Base-by-base conservation (phyloP, 306 rosid species). In the Macrotyloma uniflorum region DNA sequence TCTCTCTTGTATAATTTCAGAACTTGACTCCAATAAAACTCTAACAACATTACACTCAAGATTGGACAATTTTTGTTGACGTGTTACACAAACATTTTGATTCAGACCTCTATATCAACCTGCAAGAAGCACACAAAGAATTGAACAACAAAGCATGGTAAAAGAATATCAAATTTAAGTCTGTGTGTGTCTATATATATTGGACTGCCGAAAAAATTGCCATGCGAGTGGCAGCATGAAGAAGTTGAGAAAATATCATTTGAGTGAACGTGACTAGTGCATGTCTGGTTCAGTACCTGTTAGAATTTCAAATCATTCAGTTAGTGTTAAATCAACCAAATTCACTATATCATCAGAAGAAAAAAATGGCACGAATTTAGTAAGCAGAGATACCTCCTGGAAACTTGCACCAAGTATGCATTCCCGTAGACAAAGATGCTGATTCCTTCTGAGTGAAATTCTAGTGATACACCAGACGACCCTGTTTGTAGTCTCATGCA, bases 281-380 rank as follows among this genome's bases (percentile, higher is more conserved):
- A 35, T 33, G 69, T 23, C 8, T n/a, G 8, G 46, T 30, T 61
- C 67, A 61, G 38, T 5, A 30, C 43, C 6, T 59, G 42, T 59
- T 28, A 28, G 67, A 59, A 30, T 30, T 63, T 35, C 49, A 35
- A 65, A 36, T 36, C 70, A 65, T 19, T 65, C 18, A 11, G 69
- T 63, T 28, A 64, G 70, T 35, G 47, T 64, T 35, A 35, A 64
- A 33, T 35, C 70, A 64, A 64, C 49, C 70, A 35, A 36, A 64
- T 4, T 24, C 12, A 63, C 24, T 38, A 23, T 5, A 4, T 23
- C 26, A 73, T 19, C 14, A 54, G 1, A 1, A 54, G 23, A 13
- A 20, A 3, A 11, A 71, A 18, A 35, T 64, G n/a, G 5, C 5
- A 5, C 13, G 2, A 35, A 54, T 36, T 32, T 46, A 28, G 11